Base-by-base conservation (phyloP, 1,284 basidiomycete species). In the Austropuccinia psidii region DNA sequence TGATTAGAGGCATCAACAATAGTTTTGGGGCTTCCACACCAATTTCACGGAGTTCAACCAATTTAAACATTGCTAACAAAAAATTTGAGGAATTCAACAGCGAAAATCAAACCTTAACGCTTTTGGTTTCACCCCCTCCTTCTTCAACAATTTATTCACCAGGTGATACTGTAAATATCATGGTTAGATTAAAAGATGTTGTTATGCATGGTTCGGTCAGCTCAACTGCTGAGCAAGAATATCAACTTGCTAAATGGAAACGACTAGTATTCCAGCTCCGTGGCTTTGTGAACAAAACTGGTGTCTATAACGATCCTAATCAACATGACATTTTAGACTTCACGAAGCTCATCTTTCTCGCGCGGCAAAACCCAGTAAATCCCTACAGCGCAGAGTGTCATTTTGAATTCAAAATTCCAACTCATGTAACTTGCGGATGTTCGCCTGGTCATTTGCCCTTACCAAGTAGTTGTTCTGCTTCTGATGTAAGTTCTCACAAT, bases 371-470 rank as follows among this genome's bases (percentile, higher is more conserved):
- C 29, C 9, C 3, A 47, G 9, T 24, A n/a, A 47, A 35, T 24
- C 17, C 31, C 8, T 27, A 65, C 19, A 65, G 52, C 37, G 52
- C 45, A 13, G 62, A 49, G 31, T 65, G 62, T 45, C 47, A 39
- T 29, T 65, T 65, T 49, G 31, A 52, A 24, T 17, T 65, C 13
- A 47, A 24, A 19, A 65, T 65, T 35, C 62, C 62, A 6, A 37
- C 29, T 11, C 62, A 65, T 33, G 33, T 49, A 11, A 65, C 37
- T 39, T 65, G 62, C 21, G 21, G 9, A 1, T 65, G 62, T 31
- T 45, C 47, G 8, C 62, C 62, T 17, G 62, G 62, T n/a, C 62
- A 65, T 52, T n/a, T 65, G 17, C 62, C 62, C 17, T 52, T 65
- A 24, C 62, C 62, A 11, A 65, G 62, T 33, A 65, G 31, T 31